Conservation (phyloP, 352 stramenopile species). For the Pythium utonaiense region DNA sequence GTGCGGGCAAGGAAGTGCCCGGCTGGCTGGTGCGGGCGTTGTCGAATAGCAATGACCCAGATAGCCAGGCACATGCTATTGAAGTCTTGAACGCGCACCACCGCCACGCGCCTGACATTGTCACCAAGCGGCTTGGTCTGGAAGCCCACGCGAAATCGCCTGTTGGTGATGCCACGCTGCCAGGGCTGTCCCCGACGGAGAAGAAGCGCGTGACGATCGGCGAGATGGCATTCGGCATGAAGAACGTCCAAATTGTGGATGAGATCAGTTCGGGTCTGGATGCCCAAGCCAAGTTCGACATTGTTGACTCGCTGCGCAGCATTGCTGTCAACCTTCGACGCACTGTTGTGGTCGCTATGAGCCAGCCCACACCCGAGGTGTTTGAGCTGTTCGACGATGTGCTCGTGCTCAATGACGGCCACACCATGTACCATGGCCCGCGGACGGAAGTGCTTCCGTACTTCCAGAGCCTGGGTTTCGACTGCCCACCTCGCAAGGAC, state of each 20-base stretch:
- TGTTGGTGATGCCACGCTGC: conserved; percentile 47
- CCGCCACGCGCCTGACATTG: conserved; percentile 38
- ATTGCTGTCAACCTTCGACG: conserved; percentile 40
- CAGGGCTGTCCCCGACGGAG: conserved; percentile 59
- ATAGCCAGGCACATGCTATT: conserved; percentile 32
- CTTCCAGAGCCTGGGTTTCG: conserved; percentile 45
- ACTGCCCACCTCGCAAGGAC: conserved; percentile 30
- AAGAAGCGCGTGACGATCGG: conserved; percentile 42
- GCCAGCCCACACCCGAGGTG: conserved; percentile 42
- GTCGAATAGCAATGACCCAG: conserved; percentile 30
- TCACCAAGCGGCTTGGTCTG: conserved; percentile 50
- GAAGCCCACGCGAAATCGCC: conserved; percentile 50
- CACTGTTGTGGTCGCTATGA: conserved; percentile 43
- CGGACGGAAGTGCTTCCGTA: conserved; percentile 38
- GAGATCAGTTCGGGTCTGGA: conserved; percentile 89
- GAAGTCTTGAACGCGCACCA: conserved; percentile 35
- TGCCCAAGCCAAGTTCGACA: conserved; percentile 81
- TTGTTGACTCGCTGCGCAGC: conserved; percentile 74
- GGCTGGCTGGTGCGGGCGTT: conserved; percentile 35
- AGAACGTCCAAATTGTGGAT: conserved; percentile 63
- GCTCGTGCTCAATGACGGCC: conserved; percentile 45
- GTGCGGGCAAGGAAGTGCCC: conserved; percentile 30
- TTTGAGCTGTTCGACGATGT: conserved; percentile 62
- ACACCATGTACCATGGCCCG: conserved; percentile 50
- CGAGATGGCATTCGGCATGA: conserved; percentile 61